These are phyloP conservation scores for Neonectria punicea DNA, from an alignment of 2,329 filamentous ascomycete species.

Conservation along the genomic window DNA sequence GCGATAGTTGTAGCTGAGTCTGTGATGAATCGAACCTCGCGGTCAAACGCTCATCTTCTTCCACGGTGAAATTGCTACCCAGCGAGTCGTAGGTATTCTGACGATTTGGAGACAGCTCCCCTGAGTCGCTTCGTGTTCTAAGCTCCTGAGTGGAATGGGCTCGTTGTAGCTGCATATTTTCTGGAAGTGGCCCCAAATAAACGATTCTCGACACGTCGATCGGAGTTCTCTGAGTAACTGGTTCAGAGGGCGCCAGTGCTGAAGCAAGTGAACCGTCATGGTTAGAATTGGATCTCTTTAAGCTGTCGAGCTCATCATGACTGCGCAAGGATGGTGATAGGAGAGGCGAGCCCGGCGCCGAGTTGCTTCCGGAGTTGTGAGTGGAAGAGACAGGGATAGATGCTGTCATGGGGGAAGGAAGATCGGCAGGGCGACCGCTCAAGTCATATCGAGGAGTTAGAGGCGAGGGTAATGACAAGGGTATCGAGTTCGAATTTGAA, in stretches of 20 bases:
- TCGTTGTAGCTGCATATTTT: slow-evolving; percentile 52
- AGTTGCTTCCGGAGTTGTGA: slow-evolving; percentile 19
- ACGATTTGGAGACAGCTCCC: slow-evolving; percentile 4
- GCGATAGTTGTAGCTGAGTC: slow-evolving; percentile 1
- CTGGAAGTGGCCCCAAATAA: slow-evolving; percentile 65
- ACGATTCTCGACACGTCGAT: slow-evolving; percentile 65
- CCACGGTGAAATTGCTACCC: slow-evolving; percentile 67
- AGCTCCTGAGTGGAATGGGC: slow-evolving; percentile 18
- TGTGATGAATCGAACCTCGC: slow-evolving; percentile 37
- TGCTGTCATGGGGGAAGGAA: slow-evolving; percentile 55
- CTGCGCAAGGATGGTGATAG: slow-evolving; percentile 24
- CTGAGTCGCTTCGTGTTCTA: slow-evolving; percentile 13
- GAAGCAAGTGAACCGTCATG: slow-evolving; percentile 15
- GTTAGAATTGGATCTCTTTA: slow-evolving; percentile 21
- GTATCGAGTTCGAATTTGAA: slow-evolving; percentile 49
- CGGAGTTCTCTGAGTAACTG: slow-evolving; percentile 56
- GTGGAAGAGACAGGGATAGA: slow-evolving; percentile 42
- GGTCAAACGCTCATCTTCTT: slow-evolving; percentile 56
- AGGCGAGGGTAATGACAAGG: slow-evolving; percentile 59
- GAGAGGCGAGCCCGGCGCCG: slow-evolving; percentile 32
- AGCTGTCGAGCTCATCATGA: slow-evolving; percentile 18
- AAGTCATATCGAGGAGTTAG: slow-evolving; percentile 59
- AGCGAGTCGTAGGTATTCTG: slow-evolving; percentile 54
- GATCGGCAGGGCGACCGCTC: slow-evolving; percentile 50
- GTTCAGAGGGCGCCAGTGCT: slow-evolving; percentile 17